Evolutionary conservation across 2,329 filamentous ascomycete genomes (phyloP).

Genomic region (Thielaviopsis musarum): DNA sequence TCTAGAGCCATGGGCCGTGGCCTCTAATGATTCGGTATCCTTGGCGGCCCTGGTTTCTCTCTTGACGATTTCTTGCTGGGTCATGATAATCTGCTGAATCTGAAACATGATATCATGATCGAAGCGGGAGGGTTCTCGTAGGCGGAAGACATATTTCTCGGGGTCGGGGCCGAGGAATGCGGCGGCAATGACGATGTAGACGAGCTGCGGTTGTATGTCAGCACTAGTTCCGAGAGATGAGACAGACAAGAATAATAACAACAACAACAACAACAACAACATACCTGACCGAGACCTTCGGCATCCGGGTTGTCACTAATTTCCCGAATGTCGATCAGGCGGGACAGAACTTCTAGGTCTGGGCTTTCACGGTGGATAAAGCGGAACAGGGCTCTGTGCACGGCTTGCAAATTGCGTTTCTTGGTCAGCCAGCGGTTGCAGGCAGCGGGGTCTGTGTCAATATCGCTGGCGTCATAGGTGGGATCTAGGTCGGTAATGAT

Average conservation of each 20-base stretch:
- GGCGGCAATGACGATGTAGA: conserved; percentile 44
- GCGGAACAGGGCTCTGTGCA: conserved; percentile 36
- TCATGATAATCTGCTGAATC: conserved; percentile 30
- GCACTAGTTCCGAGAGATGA: background rate
- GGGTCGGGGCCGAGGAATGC: conserved; percentile 42
- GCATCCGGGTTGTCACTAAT: conserved; percentile 39
- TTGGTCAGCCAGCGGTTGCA: conserved; percentile 27
- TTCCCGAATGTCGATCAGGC: conserved; percentile 37
- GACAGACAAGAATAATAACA: background rate
- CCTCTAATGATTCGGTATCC: conserved; percentile 15
- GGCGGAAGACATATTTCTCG: conserved; percentile 32
- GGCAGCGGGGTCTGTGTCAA: conserved; percentile 29
- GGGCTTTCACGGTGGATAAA: conserved; percentile 37
- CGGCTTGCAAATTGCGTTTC: conserved; percentile 35
- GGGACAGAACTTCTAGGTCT: conserved; percentile 34
- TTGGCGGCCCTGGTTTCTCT: conserved; percentile 15
- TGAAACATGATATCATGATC: conserved; percentile 27
- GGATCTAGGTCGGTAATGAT: conserved; percentile 41
- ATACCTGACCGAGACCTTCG: conserved; percentile 36
- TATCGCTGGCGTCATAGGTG: conserved; percentile 36
- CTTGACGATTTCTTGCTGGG: conserved; percentile 19
- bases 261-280: conserved; percentile 9
- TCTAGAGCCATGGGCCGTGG: conserved; percentile 25
- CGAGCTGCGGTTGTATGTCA: conserved; percentile 27
- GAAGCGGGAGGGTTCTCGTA: conserved; percentile 21